A percentile compares a stretch with the other conserved stretches of the same genome.
These are phyloP conservation scores for Colletotrichum acutatum DNA, from an alignment of 2,329 filamentous ascomycete species.

Conservation along the genomic window DNA sequence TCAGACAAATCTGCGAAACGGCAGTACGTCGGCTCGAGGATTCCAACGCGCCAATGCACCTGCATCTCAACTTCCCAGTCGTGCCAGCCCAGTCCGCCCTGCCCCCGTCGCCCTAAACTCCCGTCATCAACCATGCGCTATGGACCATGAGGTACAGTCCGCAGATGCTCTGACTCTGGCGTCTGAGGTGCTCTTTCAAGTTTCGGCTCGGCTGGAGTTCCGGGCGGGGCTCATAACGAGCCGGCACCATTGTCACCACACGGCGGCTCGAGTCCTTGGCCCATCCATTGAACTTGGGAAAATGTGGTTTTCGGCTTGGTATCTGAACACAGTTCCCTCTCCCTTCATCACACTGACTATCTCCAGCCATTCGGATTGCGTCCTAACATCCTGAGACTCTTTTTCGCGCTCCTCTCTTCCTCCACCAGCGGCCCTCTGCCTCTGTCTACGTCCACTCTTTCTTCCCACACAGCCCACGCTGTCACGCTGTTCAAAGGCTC, in stretches of 20 bases:
- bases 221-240: constrained; percentile 13
- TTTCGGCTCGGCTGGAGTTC: constrained; percentile 31
- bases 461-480: constrained; percentile 1
- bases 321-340: neutral
- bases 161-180: constrained; percentile 10
- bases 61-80: neutral
- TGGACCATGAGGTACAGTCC: neutral
- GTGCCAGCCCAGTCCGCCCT: neutral
- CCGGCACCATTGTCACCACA: constrained; percentile 8
- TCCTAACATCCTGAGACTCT: constrained; percentile 1
- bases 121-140: neutral
- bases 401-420: constrained; percentile 1
- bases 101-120: neutral
- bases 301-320: constrained; percentile 4
- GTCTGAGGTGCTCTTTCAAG: neutral
- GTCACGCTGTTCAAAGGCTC: neutral
- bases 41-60: neutral
- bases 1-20: neutral
- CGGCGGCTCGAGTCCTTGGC: neutral
- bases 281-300: constrained; percentile 5
- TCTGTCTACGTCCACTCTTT: constrained; percentile 2
- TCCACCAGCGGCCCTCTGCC: constrained; percentile 11
- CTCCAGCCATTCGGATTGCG: constrained; percentile 33
- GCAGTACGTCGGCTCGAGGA: neutral
- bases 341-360: constrained; percentile 12